phyloP scores from a whole-genome alignment of 257 asterid genomes.

The Scutellaria barbata region DNA sequence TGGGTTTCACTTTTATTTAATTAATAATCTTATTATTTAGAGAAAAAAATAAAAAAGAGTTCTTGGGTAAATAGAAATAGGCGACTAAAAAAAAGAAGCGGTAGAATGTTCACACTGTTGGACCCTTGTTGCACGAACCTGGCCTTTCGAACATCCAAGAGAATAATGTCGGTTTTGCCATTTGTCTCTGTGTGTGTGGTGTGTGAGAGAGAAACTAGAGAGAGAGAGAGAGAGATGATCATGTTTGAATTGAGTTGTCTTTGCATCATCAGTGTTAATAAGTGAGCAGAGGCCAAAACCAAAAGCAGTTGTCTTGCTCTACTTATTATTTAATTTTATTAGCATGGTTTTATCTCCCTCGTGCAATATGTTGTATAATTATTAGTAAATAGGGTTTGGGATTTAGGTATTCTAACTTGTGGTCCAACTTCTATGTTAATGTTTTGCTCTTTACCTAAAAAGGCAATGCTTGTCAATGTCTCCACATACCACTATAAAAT shows the following conservation, averaged over 20 bases:
- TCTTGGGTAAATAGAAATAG: not conserved
- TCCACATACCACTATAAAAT: not conserved
- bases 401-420: not conserved
- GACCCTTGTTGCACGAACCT: constrained; percentile 34
- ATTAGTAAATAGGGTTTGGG: constrained; percentile 22
- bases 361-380: not conserved
- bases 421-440: constrained; percentile 23
- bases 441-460: constrained; percentile 13
- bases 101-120: constrained; percentile 43
- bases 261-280: not conserved
- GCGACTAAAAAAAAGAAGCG: constrained; percentile 24
- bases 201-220: not conserved
- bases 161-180: constrained; percentile 53
- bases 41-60: not conserved
- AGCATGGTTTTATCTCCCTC: not conserved
- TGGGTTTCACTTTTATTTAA: not conserved
- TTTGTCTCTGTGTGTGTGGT: constrained; percentile 6
- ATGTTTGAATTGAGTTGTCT: constrained; percentile 39
- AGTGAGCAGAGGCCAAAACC: not conserved
- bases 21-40: not conserved
- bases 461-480: constrained; percentile 22
- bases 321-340: not conserved
- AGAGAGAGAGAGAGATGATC: constrained; percentile 28
- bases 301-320: too few relatives aligned
- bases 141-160: constrained; percentile 28